Conservation (phyloP, 106 monocot species). For the Cymbidium sinense region DNA sequence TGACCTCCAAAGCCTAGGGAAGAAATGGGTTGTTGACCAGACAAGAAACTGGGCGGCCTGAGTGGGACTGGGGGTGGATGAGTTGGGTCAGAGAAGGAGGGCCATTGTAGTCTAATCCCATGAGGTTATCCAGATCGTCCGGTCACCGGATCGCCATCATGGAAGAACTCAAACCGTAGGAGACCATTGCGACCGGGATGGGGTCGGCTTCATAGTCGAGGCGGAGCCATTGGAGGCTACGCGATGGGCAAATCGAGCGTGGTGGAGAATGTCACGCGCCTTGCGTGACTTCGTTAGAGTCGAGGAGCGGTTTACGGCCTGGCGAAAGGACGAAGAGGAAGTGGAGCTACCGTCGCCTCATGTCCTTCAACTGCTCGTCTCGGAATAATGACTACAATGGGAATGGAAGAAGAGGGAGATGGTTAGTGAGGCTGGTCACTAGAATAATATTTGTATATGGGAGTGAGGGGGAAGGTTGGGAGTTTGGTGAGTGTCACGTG, state of each 20-base stretch:
- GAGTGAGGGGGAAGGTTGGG: too few relatives aligned
- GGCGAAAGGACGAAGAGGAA: background rate
- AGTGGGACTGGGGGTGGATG: slow-evolving; percentile 24
- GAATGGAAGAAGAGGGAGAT: too few relatives aligned
- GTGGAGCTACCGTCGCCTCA: slow-evolving; percentile 13
- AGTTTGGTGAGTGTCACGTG: too few relatives aligned
- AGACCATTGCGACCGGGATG: slow-evolving; percentile 1
- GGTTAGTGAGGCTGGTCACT: too few relatives aligned
- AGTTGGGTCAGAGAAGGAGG: slow-evolving; percentile 25
- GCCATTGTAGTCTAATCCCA: slow-evolving; percentile 19
- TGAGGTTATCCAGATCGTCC: slow-evolving; percentile 13
- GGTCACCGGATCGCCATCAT: background rate
- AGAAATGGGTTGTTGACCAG: slow-evolving; percentile 59
- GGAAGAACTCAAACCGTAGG: slow-evolving; percentile 10
- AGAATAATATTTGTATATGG: too few relatives aligned
- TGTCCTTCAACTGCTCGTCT: too few relatives aligned
- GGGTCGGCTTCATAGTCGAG: background rate
- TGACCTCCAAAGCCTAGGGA: slow-evolving; percentile 22
- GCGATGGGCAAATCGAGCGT: background rate
- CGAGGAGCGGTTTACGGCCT: background rate
- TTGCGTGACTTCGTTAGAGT: background rate
- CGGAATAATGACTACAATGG: too few relatives aligned
- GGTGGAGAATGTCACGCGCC: slow-evolving; percentile 6
- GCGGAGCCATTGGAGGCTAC: background rate
- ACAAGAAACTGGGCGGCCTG: slow-evolving; percentile 36